A percentile compares a stretch with the other conserved stretches of the same genome.
These are phyloP conservation scores for Penicillium dipodomyicola DNA, from an alignment of 495 filamentous ascomycete genomes.

Conservation along the genomic window DNA sequence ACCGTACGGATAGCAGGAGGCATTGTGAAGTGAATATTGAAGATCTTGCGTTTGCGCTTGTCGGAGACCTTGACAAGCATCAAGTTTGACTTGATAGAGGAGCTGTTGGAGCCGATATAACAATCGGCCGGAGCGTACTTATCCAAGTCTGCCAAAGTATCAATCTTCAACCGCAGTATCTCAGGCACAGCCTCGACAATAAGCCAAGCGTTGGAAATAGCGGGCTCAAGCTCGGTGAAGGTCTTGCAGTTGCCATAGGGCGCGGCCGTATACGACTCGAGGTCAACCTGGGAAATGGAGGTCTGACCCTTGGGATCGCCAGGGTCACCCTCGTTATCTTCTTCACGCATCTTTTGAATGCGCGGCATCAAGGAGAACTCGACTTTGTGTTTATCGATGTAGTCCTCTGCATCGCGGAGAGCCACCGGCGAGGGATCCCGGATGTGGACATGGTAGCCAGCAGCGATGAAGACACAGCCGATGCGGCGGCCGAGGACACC, in stretches of 20 bases:
- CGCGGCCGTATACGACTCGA: slow-evolving; percentile 12
- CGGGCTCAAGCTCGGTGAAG: slow-evolving; percentile 26
- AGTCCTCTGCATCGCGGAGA: slow-evolving; percentile 28
- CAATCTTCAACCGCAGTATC: slow-evolving; percentile 46
- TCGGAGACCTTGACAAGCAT: slow-evolving; percentile 22
- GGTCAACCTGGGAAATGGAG: slow-evolving; percentile 9
- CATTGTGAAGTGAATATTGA: slow-evolving; percentile 56
- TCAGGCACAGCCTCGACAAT: slow-evolving; percentile 56
- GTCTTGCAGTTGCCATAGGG: slow-evolving; percentile 21
- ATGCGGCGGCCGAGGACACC: slow-evolving; percentile 51
- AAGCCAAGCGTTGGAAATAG: slow-evolving; percentile 35
- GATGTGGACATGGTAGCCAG: slow-evolving; percentile 46
- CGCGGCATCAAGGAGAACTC: slow-evolving; percentile 33
- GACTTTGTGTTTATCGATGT: slow-evolving; percentile 36
- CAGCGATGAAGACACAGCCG: slow-evolving; percentile 36
- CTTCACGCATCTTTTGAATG: slow-evolving; percentile 25
- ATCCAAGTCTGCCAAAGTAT: slow-evolving; percentile 46
- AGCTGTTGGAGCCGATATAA: slow-evolving; percentile 48
- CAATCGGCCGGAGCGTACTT: slow-evolving; percentile 37
- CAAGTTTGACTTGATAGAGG: slow-evolving; percentile 30
- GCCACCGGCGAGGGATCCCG: slow-evolving; percentile 33
- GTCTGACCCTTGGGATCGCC: neutral
- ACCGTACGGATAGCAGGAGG: slow-evolving; percentile 48
- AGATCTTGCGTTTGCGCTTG: slow-evolving; percentile 20
- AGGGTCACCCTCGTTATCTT: neutral